A percentile compares a stretch with the other conserved stretches of the same genome.
Conservation (phyloP, 2,329 filamentous ascomycete genomes). For the Tolypocladium tundrense region DNA sequence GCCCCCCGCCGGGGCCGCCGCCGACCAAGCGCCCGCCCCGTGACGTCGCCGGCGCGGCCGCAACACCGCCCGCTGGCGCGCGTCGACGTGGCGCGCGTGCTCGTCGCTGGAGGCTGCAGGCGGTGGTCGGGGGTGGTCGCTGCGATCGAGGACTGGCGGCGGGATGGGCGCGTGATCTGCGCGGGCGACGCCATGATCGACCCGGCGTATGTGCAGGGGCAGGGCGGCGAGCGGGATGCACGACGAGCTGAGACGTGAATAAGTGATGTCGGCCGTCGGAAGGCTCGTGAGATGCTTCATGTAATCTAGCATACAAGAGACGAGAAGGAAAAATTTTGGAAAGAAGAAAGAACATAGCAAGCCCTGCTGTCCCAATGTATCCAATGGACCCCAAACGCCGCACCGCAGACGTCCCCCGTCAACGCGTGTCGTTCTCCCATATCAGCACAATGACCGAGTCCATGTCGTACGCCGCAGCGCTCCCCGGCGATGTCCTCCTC, state of each 20-base stretch:
- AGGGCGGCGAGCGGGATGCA: conserved; percentile 12
- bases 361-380: not conserved
- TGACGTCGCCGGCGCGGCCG: too few species aligned
- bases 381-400: not conserved
- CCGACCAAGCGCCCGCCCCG: too few species aligned
- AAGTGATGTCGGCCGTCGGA: not conserved
- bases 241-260: conserved; percentile 9
- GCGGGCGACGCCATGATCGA: conserved; percentile 17
- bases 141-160: conserved; percentile 11
- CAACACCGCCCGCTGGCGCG: conserved; percentile 11
- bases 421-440: conserved; percentile 19
- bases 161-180: conserved; percentile 7
- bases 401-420: not conserved
- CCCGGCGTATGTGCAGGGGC: conserved; percentile 10
- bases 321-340: not conserved
- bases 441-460: conserved; percentile 31
- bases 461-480: conserved; percentile 15
- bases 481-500: conserved; percentile 7
- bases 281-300: not conserved
- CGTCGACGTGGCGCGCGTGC: conserved; percentile 15
- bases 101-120: not conserved
- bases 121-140: conserved; percentile 9
- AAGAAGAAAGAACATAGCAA: not conserved
- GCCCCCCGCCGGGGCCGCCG: too few species aligned
- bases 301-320: not conserved